phyloP scores from a whole-genome alignment of 495 filamentous ascomycete genomes.

The Lichina pygmaea region DNA sequence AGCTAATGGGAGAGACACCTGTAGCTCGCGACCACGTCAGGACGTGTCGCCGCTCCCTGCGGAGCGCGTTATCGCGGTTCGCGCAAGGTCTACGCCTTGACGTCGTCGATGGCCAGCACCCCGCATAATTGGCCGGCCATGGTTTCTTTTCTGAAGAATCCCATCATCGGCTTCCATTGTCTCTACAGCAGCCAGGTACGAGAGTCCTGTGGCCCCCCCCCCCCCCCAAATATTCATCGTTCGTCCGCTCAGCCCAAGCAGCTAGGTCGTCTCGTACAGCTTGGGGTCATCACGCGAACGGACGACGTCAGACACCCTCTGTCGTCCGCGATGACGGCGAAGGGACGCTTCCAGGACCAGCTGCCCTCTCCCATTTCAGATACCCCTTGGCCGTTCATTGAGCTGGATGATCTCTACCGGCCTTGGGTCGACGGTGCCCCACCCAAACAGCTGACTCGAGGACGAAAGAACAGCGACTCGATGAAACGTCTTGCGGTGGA shows the following conservation, averaged over 20 bases:
- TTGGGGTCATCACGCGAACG: neutral
- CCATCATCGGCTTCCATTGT: conserved; percentile 2
- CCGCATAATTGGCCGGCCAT: neutral
- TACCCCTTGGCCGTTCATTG: neutral
- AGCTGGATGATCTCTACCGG: neutral
- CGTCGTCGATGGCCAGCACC: neutral
- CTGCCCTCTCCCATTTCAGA: neutral
- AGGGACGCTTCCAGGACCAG: neutral
- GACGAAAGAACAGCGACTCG: neutral
- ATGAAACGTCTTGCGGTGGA: neutral
- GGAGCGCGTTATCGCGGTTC: conserved; percentile 1
- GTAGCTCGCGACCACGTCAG: neutral
- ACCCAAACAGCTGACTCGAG: neutral
- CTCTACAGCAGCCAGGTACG: conserved; percentile 1
- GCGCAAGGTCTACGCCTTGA: conserved; percentile 1
- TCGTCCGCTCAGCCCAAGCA: neutral
- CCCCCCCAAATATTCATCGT: too few species aligned
- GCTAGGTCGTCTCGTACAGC: conserved; percentile 1
- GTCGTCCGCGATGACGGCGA: neutral
- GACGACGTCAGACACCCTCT: neutral
- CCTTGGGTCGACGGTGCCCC: conserved; percentile 2
- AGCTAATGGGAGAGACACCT: neutral
- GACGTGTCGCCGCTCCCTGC: neutral
- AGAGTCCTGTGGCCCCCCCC: neutral
- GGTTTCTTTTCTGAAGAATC: neutral